Evolutionary conservation across 2,329 filamentous ascomycete genomes (phyloP).

Genomic region (Fusarium sp.): DNA sequence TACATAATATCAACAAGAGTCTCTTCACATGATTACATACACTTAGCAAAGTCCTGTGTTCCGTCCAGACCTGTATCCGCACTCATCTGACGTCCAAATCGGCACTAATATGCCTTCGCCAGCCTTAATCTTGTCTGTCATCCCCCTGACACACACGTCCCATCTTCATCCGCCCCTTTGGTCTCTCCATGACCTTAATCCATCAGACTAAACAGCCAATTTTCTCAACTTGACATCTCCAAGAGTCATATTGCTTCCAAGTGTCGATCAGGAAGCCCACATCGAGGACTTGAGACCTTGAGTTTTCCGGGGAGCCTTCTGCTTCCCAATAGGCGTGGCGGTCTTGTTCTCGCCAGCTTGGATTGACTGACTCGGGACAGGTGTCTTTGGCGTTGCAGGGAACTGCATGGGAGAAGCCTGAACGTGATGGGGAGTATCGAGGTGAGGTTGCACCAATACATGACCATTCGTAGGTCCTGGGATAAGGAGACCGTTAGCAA

Average conservation of each 20-base stretch:
- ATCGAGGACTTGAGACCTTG: constrained; percentile 36
- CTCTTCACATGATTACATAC: constrained; percentile 10
- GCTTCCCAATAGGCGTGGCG: not conserved
- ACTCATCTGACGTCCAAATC: not conserved
- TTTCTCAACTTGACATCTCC: not conserved
- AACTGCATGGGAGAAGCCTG: not conserved
- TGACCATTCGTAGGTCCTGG: constrained; percentile 32
- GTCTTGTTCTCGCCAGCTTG: constrained; percentile 1
- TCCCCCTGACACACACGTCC: not conserved
- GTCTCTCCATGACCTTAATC: not conserved
- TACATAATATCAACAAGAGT: not conserved
- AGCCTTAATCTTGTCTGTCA: not conserved
- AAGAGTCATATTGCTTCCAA: not conserved
- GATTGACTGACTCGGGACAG: not conserved
- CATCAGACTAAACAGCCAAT: not conserved
- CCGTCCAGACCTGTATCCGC: not conserved
- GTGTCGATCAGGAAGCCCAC: constrained; percentile 29
- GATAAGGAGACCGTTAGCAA: constrained; percentile 34
- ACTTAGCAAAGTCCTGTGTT: not conserved
- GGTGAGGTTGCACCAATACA: constrained; percentile 19
- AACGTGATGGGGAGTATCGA: not conserved
- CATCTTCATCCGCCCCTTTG: not conserved
- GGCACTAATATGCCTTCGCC: not conserved
- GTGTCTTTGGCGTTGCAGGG: not conserved
- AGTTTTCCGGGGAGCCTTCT: constrained; percentile 8